phyloP scores from a whole-genome alignment of 129 eudicot species.

The Pseudognaphalium luteoalbum region DNA sequence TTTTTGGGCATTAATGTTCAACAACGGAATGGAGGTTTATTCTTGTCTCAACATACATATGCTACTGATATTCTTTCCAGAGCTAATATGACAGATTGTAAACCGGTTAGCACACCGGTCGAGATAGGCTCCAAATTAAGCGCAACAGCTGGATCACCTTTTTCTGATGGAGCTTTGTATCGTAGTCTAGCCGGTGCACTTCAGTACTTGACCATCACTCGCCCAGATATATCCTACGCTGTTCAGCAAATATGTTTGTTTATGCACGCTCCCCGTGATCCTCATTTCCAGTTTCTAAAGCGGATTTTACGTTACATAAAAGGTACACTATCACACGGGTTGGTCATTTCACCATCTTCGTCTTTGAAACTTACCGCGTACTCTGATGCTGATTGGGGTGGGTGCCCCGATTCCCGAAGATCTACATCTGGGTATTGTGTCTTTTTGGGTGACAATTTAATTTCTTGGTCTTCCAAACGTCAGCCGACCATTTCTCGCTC shows the following conservation, averaged over 20 bases:
- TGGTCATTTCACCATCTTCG: not conserved
- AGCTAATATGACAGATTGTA: not conserved
- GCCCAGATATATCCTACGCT: too few relatives aligned
- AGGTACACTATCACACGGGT: not conserved
- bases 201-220: not conserved
- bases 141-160: not conserved
- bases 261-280: not conserved
- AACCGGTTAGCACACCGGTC: not conserved
- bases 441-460: too few relatives aligned
- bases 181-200: not conserved
- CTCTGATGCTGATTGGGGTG: not conserved
- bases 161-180: not conserved
- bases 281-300: not conserved
- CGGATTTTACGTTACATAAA: not conserved
- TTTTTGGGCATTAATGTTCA: not conserved
- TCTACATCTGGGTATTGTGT: constrained; percentile 1
- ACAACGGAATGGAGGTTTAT: not conserved
- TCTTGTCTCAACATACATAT: not conserved
- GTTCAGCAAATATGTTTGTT: too few relatives aligned
- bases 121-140: not conserved
- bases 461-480: constrained; percentile 4
- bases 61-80: not conserved
- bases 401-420: not conserved
- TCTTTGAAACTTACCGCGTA: not conserved
- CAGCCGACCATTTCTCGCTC: not conserved